phyloP scores from a whole-genome alignment of 2,329 filamentous ascomycete species.

The Alternaria ventricosa region DNA sequence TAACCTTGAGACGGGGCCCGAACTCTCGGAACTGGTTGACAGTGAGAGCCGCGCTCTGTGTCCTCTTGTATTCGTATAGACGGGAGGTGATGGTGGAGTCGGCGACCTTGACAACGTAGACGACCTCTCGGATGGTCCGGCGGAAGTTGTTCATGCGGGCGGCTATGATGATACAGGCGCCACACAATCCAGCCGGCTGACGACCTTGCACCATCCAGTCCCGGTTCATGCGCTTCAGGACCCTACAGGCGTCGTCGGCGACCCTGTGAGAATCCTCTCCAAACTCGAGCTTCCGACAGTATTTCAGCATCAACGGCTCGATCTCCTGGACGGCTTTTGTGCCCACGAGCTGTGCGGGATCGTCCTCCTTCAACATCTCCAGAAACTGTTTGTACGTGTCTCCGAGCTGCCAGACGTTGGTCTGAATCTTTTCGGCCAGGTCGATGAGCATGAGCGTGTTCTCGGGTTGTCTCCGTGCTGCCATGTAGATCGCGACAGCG shows the following conservation, averaged over 20 bases:
- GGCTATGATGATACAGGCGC: slow-evolving; percentile 91
- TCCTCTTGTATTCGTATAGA: slow-evolving; percentile 88
- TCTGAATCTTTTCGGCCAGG: slow-evolving; percentile 80
- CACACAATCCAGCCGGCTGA: slow-evolving; percentile 90
- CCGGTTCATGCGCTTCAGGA: slow-evolving; percentile 90
- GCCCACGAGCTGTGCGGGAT: slow-evolving; percentile 47
- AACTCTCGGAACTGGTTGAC: slow-evolving; percentile 83
- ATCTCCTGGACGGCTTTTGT: slow-evolving; percentile 70
- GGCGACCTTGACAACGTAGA: slow-evolving; percentile 98
- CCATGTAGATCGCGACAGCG: slow-evolving; percentile 89
- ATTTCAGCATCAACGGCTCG: slow-evolving; percentile 89
- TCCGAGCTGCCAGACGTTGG: slow-evolving; percentile 92
- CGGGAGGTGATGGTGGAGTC: slow-evolving; percentile 92
- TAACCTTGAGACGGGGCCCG: slow-evolving; percentile 71
- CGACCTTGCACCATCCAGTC: slow-evolving; percentile 98
- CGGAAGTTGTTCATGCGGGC: slow-evolving; percentile 99
- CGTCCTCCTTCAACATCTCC: slow-evolving; percentile 70
- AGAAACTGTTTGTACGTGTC: slow-evolving; percentile 86
- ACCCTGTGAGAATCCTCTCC: slow-evolving; percentile 81
- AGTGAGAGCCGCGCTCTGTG: slow-evolving; percentile 81
- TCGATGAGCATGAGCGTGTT: slow-evolving; percentile 95
- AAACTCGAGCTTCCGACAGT: slow-evolving; percentile 91
- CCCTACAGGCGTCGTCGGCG: slow-evolving; percentile 83
- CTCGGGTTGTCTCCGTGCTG: slow-evolving; percentile 77
- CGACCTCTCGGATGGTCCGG: slow-evolving; percentile 88